A percentile compares a stretch with the other conserved stretches of the same genome.
These are phyloP conservation scores for Fusarium sacchari DNA, from an alignment of 2,329 filamentous ascomycete species.

Conservation along the genomic window DNA sequence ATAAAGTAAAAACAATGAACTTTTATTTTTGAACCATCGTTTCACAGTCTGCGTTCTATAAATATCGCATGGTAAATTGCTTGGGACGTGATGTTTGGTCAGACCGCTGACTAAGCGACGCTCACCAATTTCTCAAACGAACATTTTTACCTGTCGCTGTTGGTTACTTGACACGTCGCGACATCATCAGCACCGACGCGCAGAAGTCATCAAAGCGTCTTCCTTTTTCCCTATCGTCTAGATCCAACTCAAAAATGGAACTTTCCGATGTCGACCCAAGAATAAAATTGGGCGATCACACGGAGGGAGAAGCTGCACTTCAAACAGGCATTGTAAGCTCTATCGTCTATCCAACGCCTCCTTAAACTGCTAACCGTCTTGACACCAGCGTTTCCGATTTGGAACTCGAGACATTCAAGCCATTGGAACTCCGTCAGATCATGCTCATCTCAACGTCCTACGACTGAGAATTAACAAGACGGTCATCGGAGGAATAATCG, in stretches of 20 bases:
- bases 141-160: not conserved
- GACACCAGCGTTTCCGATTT: not conserved
- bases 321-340: not conserved
- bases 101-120: not conserved
- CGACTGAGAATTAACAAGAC: not conserved
- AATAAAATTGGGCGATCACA: fast-evolving
- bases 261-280: fast-evolving
- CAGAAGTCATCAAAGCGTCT: not conserved
- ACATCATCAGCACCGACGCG: not conserved
- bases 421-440: not conserved
- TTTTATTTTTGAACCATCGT: too few species aligned
- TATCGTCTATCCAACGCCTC: too few species aligned
- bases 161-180: not conserved
- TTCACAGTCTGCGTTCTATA: too few species aligned
- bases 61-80: not conserved
- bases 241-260: fast-evolving
- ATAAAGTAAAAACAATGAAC: too few species aligned
- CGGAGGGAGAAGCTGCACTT: not conserved
- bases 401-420: not conserved
- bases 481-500: not conserved
- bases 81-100: not conserved
- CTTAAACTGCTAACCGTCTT: not conserved
- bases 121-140: not conserved
- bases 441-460: not conserved
- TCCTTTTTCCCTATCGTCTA: not conserved